Evolutionary conservation across 371 early-diverging fungal species (phyloP).

Genomic region (Mycotypha africana): DNA sequence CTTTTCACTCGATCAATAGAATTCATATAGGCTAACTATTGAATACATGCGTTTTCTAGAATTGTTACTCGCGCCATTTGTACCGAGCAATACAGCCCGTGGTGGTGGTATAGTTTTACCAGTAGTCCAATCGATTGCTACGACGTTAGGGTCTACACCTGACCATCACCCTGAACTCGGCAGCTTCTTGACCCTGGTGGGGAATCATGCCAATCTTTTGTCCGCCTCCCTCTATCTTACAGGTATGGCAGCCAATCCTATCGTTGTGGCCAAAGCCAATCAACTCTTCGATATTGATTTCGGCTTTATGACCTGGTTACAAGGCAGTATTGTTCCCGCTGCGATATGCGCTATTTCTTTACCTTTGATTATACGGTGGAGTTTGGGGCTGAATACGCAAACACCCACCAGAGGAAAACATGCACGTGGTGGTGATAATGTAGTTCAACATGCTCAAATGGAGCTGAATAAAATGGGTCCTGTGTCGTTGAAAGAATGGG

Average conservation of each 20-base stretch:
- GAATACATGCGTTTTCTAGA: constrained; percentile 21
- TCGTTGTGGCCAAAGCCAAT: constrained; percentile 47
- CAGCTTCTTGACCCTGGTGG: constrained; percentile 50
- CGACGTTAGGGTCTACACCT: constrained; percentile 42
- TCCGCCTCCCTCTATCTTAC: constrained; percentile 64
- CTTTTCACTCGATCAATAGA: too few species aligned
- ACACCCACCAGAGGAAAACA: constrained; percentile 12
- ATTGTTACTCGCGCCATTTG: constrained; percentile 59
- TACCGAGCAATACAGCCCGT: constrained; percentile 71
- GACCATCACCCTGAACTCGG: constrained; percentile 30
- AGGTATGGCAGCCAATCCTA: constrained; percentile 71
- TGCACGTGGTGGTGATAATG: constrained; percentile 13
- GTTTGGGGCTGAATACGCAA: constrained; percentile 18
- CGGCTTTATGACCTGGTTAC: constrained; percentile 54
- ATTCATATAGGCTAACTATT: too few species aligned
- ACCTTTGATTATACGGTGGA: constrained; percentile 33
- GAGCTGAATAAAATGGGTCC: constrained; percentile 19
- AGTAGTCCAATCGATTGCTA: constrained; percentile 58
- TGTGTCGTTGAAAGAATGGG: constrained; percentile 19
- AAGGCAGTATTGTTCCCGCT: constrained; percentile 51
- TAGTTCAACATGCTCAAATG: constrained; percentile 16
- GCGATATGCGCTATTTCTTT: constrained; percentile 31
- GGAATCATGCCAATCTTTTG: constrained; percentile 56
- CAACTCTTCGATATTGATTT: constrained; percentile 50
- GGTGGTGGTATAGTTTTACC: constrained; percentile 70